Evolutionary conservation across 345 rosid genomes (phyloP).

Genomic region (Nephelium lappaceum): DNA sequence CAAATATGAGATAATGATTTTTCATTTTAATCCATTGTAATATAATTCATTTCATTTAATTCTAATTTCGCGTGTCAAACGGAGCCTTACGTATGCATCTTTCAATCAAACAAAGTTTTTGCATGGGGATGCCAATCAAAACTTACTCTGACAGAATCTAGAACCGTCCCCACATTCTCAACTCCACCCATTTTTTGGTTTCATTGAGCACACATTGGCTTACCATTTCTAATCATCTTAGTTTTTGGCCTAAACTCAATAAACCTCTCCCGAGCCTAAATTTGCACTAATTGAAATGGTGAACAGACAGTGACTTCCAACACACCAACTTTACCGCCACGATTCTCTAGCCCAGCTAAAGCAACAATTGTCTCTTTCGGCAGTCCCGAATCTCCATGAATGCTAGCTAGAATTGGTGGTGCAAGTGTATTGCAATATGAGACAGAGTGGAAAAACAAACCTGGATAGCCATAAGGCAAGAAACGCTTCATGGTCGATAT

Average conservation of each 20-base stretch:
- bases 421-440: constrained; percentile 6
- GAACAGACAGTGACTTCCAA: constrained; percentile 18
- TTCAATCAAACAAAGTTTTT: not conserved
- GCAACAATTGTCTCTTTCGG: constrained; percentile 20
- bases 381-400: constrained; percentile 40
- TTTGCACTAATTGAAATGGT: constrained; percentile 43
- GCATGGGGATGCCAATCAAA: not conserved
- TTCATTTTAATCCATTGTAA: no score
- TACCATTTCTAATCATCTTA: constrained; percentile 16
- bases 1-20: no score
- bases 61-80: no score
- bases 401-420: not conserved
- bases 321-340: not conserved
- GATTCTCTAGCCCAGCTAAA: not conserved
- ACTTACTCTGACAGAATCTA: not conserved
- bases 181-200: not conserved
- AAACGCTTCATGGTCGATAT: not conserved
- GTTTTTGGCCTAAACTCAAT: constrained; percentile 29
- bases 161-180: not conserved
- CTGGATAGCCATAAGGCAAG: not conserved
- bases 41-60: no score
- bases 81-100: no score
- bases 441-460: not conserved
- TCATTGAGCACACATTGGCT: constrained; percentile 44
- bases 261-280: constrained; percentile 63